Conservation (phyloP, 805 yeast species). For the Saturnispora kantuleensis region DNA sequence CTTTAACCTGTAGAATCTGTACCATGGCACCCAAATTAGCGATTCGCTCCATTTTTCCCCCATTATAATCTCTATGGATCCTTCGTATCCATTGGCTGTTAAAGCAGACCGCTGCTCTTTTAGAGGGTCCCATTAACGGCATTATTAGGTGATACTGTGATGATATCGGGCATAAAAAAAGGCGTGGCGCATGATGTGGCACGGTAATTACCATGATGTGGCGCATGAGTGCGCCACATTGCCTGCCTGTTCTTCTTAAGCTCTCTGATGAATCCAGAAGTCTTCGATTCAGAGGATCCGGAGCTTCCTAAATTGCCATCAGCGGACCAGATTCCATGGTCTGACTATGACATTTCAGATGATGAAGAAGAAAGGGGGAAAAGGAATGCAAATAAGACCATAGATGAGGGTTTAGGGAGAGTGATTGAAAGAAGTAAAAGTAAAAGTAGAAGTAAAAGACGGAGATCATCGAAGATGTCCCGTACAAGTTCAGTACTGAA, state of each 20-base stretch:
- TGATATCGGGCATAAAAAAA: too few species aligned
- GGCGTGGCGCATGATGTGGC: too few species aligned
- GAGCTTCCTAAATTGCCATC: constrained; percentile 31
- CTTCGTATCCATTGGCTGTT: background rate
- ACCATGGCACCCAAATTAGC: constrained; percentile 49
- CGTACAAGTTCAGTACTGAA: background rate
- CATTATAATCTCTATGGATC: constrained; percentile 1
- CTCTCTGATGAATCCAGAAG: constrained; percentile 4
- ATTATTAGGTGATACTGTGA: too few species aligned
- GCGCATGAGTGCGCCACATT: background rate
- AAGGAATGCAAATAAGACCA: background rate
- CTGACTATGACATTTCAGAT: constrained; percentile 20
- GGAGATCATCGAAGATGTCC: background rate
- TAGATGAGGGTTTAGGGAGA: too few species aligned
- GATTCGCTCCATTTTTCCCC: constrained; percentile 24
- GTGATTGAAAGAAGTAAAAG: too few species aligned
- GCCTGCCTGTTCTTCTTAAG: too few species aligned
- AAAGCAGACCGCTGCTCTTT: too few species aligned
- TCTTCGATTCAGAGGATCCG: constrained; percentile 35
- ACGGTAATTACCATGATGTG: background rate
- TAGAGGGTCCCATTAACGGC: too few species aligned
- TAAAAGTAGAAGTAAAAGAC: background rate
- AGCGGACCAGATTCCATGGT: constrained; percentile 22
- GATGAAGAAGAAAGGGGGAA: background rate
- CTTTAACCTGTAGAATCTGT: constrained; percentile 34